These are phyloP conservation scores for Hibiscus mutabilis DNA, from an alignment of 345 rosid species.

Conservation along the genomic window DNA sequence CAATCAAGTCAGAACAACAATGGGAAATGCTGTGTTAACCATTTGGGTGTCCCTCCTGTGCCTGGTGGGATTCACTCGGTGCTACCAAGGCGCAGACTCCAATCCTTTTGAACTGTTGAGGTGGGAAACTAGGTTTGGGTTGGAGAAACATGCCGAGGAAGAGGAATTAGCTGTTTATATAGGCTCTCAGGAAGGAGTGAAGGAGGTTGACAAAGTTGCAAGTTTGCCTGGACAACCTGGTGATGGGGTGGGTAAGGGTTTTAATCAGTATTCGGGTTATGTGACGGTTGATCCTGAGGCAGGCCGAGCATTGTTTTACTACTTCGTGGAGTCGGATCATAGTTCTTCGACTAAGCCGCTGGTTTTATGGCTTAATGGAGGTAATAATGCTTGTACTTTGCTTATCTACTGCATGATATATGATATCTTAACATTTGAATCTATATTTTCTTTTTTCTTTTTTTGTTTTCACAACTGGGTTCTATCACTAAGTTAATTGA, in stretches of 20 bases:
- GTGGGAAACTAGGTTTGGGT: background rate
- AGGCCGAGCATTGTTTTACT: background rate
- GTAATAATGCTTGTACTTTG: background rate
- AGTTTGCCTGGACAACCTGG: background rate
- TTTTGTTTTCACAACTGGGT: too few relatives aligned
- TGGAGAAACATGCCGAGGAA: conserved; percentile 30
- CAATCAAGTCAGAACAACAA: background rate
- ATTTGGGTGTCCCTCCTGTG: background rate
- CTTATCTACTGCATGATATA: too few relatives aligned
- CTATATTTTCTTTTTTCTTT: too few relatives aligned
- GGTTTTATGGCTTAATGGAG: background rate
- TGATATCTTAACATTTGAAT: too few relatives aligned
- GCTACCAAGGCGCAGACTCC: background rate
- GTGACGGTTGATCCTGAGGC: background rate
- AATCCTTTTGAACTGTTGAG: background rate
- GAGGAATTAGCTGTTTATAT: background rate
- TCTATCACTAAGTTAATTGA: too few relatives aligned
- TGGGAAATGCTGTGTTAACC: background rate
- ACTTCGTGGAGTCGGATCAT: background rate
- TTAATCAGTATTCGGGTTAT: conserved; percentile 1
- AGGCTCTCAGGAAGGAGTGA: background rate
- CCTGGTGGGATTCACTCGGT: background rate
- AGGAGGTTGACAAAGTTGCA: background rate
- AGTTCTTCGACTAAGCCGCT: background rate
- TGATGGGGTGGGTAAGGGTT: background rate